Evolutionary conservation across 768 basidiomycete species (phyloP).

Genomic region (Auricularia sp.): DNA sequence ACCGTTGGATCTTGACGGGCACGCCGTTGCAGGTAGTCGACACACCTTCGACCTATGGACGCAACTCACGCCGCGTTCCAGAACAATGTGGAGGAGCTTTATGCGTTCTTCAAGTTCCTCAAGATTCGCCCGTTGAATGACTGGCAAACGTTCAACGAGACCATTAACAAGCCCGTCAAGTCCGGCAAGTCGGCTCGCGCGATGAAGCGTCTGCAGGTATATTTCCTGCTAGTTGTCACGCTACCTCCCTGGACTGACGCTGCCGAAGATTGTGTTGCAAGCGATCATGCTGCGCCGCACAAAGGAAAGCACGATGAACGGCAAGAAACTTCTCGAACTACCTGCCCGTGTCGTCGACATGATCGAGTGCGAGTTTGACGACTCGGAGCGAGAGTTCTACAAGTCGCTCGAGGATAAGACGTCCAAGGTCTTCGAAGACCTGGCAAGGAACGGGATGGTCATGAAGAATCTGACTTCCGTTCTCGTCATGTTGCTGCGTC

Average conservation of each 20-base stretch:
- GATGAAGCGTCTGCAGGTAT: constrained; percentile 76
- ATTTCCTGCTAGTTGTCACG: constrained; percentile 6
- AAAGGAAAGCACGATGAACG: constrained; percentile 64
- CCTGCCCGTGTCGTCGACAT: constrained; percentile 65
- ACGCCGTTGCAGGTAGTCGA: constrained; percentile 45
- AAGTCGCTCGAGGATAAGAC: constrained; percentile 51
- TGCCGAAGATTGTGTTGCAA: constrained; percentile 59
- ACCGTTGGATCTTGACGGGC: constrained; percentile 82
- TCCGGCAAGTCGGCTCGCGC: constrained; percentile 50
- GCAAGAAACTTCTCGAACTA: constrained; percentile 72
- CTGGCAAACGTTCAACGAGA: constrained; percentile 67
- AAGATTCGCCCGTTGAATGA: constrained; percentile 73
- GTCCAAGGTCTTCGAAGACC: constrained; percentile 52
- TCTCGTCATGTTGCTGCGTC: constrained; percentile 60
- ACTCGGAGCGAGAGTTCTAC: constrained; percentile 75
- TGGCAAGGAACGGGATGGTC: constrained; percentile 42
- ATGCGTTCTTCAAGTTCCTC: constrained; percentile 81
- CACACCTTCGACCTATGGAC: background rate
- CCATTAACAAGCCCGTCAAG: constrained; percentile 76
- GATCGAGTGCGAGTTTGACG: constrained; percentile 68
- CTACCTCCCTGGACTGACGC: background rate
- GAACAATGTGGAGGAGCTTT: constrained; percentile 86
- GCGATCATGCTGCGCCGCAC: constrained; percentile 83
- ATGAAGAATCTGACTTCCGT: constrained; percentile 59
- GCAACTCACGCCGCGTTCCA: constrained; percentile 37